Conservation (phyloP, 1,284 basidiomycete species). For the Boletus sp. region DNA sequence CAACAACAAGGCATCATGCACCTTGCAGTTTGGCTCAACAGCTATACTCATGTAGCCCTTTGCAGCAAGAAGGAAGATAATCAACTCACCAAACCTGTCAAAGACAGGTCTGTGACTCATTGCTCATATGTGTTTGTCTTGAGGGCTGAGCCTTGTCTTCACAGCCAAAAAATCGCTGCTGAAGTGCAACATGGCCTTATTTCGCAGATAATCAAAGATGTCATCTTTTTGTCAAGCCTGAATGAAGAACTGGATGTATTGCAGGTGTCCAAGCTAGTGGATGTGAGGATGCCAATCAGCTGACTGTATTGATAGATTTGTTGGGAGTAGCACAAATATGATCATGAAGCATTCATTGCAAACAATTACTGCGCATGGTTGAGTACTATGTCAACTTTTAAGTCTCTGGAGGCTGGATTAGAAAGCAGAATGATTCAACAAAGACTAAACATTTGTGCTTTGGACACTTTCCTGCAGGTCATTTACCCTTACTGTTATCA, state of each 20-base stretch:
- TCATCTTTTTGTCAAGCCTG: slow-evolving; percentile 75
- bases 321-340: slow-evolving; percentile 6
- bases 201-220: slow-evolving; percentile 87
- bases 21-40: background rate
- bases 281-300: slow-evolving; percentile 45
- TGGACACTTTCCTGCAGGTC: too few relatives aligned
- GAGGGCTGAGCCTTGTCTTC: slow-evolving; percentile 1
- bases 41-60: background rate
- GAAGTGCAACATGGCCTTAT: slow-evolving; percentile 93
- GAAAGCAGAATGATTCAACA: too few relatives aligned
- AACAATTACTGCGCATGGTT: too few relatives aligned
- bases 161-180: slow-evolving; percentile 80
- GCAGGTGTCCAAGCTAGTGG: slow-evolving; percentile 40
- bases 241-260: slow-evolving; percentile 34
- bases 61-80: slow-evolving; percentile 70
- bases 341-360: slow-evolving; percentile 9
- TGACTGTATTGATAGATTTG: slow-evolving; percentile 19
- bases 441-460: too few relatives aligned
- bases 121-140: background rate
- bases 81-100: slow-evolving; percentile 78
- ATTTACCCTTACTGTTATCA: too few relatives aligned
- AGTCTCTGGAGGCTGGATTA: too few relatives aligned
- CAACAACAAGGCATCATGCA: slow-evolving; percentile 28
- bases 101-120: slow-evolving; percentile 68
- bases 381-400: too few relatives aligned